A percentile compares a stretch with the other conserved stretches of the same genome.
phyloP scores from a whole-genome alignment of 352 stramenopile genomes.

The Phytopythium helicoides region DNA sequence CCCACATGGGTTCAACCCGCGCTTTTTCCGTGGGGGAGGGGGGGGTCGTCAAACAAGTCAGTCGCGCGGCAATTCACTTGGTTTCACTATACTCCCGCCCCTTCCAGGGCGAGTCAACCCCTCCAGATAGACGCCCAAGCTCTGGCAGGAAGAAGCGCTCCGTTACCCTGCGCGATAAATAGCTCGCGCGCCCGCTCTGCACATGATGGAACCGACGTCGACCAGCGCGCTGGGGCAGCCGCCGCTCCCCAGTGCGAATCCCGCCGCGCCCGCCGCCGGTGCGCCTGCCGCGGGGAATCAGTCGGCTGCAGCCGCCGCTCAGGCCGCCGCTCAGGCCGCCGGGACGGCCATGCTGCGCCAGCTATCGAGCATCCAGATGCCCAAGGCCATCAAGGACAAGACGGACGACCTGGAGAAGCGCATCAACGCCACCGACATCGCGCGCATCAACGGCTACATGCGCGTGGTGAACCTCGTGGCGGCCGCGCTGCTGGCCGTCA shows the following conservation, averaged over 20 bases:
- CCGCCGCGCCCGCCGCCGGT: background rate
- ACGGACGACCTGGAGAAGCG: slow-evolving; percentile 68
- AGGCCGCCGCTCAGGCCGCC: slow-evolving; percentile 7
- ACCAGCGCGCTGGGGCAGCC: background rate
- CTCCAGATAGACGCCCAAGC: background rate
- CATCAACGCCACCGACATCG: slow-evolving; percentile 77
- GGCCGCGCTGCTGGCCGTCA: slow-evolving; percentile 57
- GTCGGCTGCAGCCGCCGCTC: background rate
- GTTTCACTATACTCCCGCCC: background rate
- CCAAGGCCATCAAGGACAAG: slow-evolving; percentile 61
- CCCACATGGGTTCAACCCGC: no score
- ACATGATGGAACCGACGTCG: slow-evolving; percentile 11
- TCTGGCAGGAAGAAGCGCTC: background rate
- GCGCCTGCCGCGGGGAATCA: background rate
- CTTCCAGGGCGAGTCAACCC: background rate
- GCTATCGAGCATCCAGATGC: slow-evolving; percentile 56
- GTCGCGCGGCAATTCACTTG: background rate
- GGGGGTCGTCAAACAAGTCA: slow-evolving; percentile 4
- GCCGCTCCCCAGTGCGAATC: slow-evolving; percentile 5
- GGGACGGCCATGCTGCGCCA: slow-evolving; percentile 17
- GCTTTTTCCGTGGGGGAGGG: no score
- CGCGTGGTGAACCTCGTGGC: slow-evolving; percentile 73
- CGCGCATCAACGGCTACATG: slow-evolving; percentile 87
- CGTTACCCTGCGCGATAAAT: background rate
- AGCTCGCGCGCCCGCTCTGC: background rate